These are phyloP conservation scores for Lentinula edodes DNA, from an alignment of 768 basidiomycete genomes.

Conservation along the genomic window DNA sequence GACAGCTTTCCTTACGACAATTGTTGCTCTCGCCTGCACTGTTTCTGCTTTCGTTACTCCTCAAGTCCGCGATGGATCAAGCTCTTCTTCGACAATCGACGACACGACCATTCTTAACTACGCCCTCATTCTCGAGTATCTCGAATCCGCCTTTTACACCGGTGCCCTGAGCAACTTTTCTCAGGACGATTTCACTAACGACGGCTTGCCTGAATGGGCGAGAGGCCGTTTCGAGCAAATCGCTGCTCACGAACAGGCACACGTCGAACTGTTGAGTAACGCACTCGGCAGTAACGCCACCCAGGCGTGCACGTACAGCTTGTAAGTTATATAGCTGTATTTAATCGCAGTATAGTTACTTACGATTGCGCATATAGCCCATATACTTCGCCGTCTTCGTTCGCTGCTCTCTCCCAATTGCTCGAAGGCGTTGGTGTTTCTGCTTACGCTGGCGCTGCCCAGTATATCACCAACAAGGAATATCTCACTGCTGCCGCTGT, in stretches of 20 bases:
- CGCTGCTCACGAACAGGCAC: constrained; percentile 44
- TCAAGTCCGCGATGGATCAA: neutral
- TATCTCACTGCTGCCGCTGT: constrained; percentile 50
- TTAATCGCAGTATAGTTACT: neutral
- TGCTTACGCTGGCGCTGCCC: neutral
- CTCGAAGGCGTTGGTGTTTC: neutral
- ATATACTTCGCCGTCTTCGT: constrained; percentile 32
- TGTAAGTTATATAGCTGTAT: constrained; percentile 34
- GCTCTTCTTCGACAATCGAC: neutral
- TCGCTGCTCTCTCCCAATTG: neutral
- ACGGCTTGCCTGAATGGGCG: constrained; percentile 45
- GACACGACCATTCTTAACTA: neutral
- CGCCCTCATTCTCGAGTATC: constrained; percentile 32
- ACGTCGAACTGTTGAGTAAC: constrained; percentile 49
- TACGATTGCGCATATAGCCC: constrained; percentile 22
- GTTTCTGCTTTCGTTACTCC: neutral
- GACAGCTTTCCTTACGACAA: neutral
- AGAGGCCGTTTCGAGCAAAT: constrained; percentile 49
- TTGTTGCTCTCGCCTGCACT: neutral
- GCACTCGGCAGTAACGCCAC: constrained; percentile 34
- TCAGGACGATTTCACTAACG: constrained; percentile 36
- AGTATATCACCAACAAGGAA: constrained; percentile 21
- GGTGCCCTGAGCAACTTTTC: constrained; percentile 38
- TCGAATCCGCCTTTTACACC: constrained; percentile 41
- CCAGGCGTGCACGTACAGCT: constrained; percentile 52